Conservation (phyloP, 176 grass and related monocot species). For the Poa annua region DNA sequence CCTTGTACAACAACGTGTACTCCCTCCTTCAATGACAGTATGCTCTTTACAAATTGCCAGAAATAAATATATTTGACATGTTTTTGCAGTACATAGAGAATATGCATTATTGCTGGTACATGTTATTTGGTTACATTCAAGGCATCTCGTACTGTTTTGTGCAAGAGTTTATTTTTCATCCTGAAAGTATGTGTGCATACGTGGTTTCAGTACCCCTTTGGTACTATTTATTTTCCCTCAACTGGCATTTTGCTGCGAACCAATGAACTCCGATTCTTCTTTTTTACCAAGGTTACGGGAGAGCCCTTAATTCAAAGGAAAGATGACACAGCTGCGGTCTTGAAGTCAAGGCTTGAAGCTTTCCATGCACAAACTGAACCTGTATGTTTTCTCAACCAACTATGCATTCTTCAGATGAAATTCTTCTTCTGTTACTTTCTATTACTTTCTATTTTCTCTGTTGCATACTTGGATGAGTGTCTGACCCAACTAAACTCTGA, state of each 20-base stretch:
- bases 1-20: neutral
- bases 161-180: neutral
- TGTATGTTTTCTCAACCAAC: conserved; percentile 55
- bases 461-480: neutral
- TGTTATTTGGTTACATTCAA: conserved; percentile 10
- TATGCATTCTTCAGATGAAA: neutral
- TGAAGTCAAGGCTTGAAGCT: conserved; percentile 96
- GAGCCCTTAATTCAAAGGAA: conserved; percentile 95
- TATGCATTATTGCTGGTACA: conserved; percentile 3
- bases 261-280: neutral
- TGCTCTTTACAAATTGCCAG: neutral
- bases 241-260: neutral
- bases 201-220: neutral
- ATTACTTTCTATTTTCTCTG: neutral
- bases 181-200: neutral
- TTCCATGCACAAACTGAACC: conserved; percentile 96
- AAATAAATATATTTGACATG: conserved; percentile 30
- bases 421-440: neutral
- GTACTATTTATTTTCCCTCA: neutral
- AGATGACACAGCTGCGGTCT: conserved; percentile 93
- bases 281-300: conserved; percentile 75
- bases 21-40: neutral
- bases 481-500: neutral
- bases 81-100: conserved; percentile 14
- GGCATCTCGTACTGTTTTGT: neutral